These are phyloP conservation scores for Hapsidospora chrysogenum DNA, from an alignment of 495 filamentous ascomycete genomes.

Conservation along the genomic window DNA sequence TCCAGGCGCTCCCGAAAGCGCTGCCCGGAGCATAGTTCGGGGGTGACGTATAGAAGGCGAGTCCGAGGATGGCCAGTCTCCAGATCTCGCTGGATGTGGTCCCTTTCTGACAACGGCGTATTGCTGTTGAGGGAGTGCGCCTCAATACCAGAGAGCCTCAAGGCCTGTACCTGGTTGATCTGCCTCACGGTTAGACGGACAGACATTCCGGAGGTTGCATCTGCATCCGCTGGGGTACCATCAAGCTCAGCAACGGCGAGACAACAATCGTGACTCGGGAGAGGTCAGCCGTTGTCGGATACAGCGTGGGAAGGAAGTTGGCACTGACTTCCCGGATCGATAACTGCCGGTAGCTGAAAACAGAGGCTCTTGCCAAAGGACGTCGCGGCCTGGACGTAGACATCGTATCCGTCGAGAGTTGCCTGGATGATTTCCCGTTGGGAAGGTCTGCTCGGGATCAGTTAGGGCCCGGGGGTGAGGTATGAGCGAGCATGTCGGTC, in stretches of 20 bases:
- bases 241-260: slow-evolving; percentile 76
- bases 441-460: slow-evolving; percentile 39
- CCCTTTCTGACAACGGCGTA: slow-evolving; percentile 43
- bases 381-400: slow-evolving; percentile 92
- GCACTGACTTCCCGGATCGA: slow-evolving; percentile 62
- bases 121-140: slow-evolving; percentile 81
- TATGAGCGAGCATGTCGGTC: too few species aligned
- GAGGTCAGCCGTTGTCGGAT: background rate
- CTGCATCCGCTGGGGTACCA: slow-evolving; percentile 35
- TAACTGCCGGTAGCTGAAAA: slow-evolving; percentile 82
- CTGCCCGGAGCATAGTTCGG: slow-evolving; percentile 68
- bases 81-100: slow-evolving; percentile 59
- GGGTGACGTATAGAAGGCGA: slow-evolving; percentile 83
- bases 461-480: background rate
- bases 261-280: slow-evolving; percentile 70
- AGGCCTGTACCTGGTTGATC: slow-evolving; percentile 81
- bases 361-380: slow-evolving; percentile 92
- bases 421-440: slow-evolving; percentile 78
- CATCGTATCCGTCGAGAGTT: slow-evolving; percentile 69
- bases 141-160: slow-evolving; percentile 54
- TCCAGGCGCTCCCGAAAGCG: slow-evolving; percentile 58
- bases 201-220: background rate
- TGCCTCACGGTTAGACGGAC: slow-evolving; percentile 10
- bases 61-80: slow-evolving; percentile 71
- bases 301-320: too few species aligned